Evolutionary conservation across 371 early-diverging fungal genomes (phyloP), one percentile per base, ranked within the genome.

Genomic region (Mucor velutinosus): DNA sequence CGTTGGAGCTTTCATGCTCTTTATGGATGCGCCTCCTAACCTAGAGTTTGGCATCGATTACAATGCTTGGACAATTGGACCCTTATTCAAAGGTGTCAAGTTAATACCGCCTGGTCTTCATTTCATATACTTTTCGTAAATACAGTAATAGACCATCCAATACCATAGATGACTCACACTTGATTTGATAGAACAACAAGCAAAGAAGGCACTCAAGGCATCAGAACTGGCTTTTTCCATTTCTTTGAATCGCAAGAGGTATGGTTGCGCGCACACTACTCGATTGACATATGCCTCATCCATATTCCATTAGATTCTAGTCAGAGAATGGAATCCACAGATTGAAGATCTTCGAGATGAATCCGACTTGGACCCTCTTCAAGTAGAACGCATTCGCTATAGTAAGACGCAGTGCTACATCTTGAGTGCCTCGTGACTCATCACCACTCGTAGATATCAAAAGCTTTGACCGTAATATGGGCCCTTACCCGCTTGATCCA

Each of bases 101-200:
- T 77, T 96, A 64, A 93, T 98, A 56, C 98, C 99, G 17, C 95
- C 97, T 0, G 98, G 99, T 0, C 73, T 95, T 19, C 99, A 98
- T 75, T 96, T 95, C 76, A 77, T 97, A 25, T 92, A 93, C 72
- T 96, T 93, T 78, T 89, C 92, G 92, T 90, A 80, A 67, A 3
- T 29, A 14, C 47, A n/a, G 25, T 21, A 4, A 35, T 35, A 15
- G 7, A 37, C 11, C 39, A 35, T 14, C 3, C 1, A 8, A 1
- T 15, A 23, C 7, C 19, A n/a, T 8, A 23, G 7, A 1, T 29
- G 14, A 6, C 19, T 29, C 15, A 27, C 6, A 1, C 30, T 45
- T 8, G 8, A 61, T 11, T 39, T 8, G 41, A 7, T 69, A 87
- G 88, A 45, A 70, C 80, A 3, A 80, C 86, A 29, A 85, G 79